Evolutionary conservation across 2,329 filamentous ascomycete genomes (phyloP).

Genomic region (Triangularia setosa): DNA sequence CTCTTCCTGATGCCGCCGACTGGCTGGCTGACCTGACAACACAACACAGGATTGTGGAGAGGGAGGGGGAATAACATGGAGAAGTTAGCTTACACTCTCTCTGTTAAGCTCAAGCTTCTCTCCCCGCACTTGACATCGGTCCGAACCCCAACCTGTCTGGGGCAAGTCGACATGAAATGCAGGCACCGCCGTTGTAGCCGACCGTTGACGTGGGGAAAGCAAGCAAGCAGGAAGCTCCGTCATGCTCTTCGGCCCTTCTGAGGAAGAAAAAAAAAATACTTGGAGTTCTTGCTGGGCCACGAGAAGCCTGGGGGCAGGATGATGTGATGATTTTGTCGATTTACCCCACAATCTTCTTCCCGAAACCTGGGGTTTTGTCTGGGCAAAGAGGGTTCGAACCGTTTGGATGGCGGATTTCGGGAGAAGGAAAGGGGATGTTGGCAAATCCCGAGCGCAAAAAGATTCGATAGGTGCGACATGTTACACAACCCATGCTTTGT

Average conservation of each 20-base stretch:
- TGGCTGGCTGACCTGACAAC: not conserved
- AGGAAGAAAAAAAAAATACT: not conserved
- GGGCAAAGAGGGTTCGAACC: not conserved
- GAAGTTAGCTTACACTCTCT: not conserved
- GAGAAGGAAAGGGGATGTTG: not conserved
- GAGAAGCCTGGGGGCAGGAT: not conserved
- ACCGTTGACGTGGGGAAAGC: not conserved
- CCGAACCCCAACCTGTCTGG: slow-evolving; percentile 15
- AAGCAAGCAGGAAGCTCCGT: not conserved
- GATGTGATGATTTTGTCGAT: not conserved
- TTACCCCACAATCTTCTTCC: not conserved
- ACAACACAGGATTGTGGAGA: not conserved
- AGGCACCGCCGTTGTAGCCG: not conserved
- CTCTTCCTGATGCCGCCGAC: not conserved
- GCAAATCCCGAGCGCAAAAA: not conserved
- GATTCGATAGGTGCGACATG: not conserved
- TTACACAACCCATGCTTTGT: not conserved
- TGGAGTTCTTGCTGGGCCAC: not conserved
- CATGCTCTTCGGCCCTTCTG: slow-evolving; percentile 5
- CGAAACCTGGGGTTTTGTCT: not conserved
- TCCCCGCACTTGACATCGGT: slow-evolving; percentile 12
- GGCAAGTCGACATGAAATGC: not conserved
- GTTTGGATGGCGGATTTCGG: not conserved
- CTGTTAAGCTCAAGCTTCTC: not conserved
- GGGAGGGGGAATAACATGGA: not conserved